phyloP scores from a whole-genome alignment of 2,329 filamentous ascomycete species.

The Aspergillus aculeatus region DNA sequence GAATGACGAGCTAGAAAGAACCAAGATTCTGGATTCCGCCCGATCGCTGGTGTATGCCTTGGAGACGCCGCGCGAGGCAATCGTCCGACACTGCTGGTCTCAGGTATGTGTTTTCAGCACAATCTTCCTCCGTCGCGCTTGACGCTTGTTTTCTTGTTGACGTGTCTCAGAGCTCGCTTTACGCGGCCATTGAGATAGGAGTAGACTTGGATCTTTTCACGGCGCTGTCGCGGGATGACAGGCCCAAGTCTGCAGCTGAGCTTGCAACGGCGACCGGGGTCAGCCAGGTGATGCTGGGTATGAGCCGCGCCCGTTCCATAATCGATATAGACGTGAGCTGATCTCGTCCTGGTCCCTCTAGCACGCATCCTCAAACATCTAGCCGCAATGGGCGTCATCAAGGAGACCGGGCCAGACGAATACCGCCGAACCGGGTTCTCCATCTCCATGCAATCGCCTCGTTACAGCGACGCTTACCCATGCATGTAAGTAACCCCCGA shows the following conservation, averaged over 20 bases:
- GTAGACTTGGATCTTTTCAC: conserved; percentile 26
- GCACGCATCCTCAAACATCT: conserved; percentile 38
- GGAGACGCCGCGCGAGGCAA: conserved; percentile 51
- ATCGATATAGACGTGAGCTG: background rate
- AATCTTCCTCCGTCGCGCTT: too few species aligned
- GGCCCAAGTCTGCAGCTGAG: conserved; percentile 20
- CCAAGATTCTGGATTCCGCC: conserved; percentile 18
- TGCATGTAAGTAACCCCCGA: conserved; percentile 23
- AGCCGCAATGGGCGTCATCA: conserved; percentile 35
- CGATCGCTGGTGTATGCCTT: conserved; percentile 25
- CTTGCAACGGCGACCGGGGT: conserved; percentile 22
- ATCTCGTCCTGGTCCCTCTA: background rate
- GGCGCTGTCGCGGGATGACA: conserved; percentile 21
- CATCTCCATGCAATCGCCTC: conserved; percentile 24
- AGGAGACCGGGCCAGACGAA: conserved; percentile 31
- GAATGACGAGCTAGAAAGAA: conserved; percentile 12
- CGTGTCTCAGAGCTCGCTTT: conserved; percentile 10
- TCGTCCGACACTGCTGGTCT: conserved; percentile 50
- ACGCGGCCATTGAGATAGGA: conserved; percentile 24
- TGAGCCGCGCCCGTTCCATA: background rate
- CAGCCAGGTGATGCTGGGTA: conserved; percentile 22
- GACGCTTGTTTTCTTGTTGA: too few species aligned
- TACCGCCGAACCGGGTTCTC: conserved; percentile 36
- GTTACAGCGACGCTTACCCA: conserved; percentile 27
- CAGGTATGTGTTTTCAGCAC: conserved; percentile 26